These are phyloP conservation scores for Auriscalpium microsporum DNA, from an alignment of 768 basidiomycete genomes.

Conservation along the genomic window DNA sequence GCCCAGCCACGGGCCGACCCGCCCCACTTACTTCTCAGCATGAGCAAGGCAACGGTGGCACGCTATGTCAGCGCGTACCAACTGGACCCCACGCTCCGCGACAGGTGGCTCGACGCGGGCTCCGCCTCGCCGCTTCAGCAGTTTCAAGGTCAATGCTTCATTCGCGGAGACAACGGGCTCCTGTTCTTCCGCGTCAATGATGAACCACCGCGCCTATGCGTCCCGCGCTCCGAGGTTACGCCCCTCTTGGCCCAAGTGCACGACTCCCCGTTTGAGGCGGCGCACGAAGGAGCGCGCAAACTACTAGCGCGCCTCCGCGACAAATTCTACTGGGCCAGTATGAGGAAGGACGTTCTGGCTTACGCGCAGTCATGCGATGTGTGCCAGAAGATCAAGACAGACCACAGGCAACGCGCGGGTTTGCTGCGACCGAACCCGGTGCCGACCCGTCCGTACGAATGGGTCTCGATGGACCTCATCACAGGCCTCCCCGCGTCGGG, in stretches of 20 bases:
- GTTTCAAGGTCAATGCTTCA: too few relatives aligned
- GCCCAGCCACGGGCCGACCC: too few relatives aligned
- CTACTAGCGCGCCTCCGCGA: neutral
- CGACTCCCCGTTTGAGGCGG: neutral
- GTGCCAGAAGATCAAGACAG: neutral
- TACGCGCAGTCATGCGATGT: neutral
- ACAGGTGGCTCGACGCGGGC: too few relatives aligned
- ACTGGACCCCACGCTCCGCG: too few relatives aligned
- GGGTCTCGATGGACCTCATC: neutral
- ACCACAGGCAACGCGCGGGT: neutral
- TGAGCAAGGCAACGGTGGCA: neutral
- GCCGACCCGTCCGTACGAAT: neutral
- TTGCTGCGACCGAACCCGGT: neutral
- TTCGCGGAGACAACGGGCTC: neutral
- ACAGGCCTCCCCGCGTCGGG: neutral
- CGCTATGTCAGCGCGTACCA: neutral
- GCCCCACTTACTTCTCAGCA: neutral
- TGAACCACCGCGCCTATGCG: neutral
- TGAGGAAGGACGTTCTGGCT: neutral
- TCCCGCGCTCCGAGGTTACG: neutral
- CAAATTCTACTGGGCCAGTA: neutral
- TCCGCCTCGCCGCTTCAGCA: too few relatives aligned
- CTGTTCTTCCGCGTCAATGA: neutral
- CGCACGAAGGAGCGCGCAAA: neutral
- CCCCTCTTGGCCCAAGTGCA: neutral